Evolutionary conservation across 805 yeast species (phyloP), one percentile per base, ranked within the genome.

Genomic region (Metschnikowia proteae): DNA sequence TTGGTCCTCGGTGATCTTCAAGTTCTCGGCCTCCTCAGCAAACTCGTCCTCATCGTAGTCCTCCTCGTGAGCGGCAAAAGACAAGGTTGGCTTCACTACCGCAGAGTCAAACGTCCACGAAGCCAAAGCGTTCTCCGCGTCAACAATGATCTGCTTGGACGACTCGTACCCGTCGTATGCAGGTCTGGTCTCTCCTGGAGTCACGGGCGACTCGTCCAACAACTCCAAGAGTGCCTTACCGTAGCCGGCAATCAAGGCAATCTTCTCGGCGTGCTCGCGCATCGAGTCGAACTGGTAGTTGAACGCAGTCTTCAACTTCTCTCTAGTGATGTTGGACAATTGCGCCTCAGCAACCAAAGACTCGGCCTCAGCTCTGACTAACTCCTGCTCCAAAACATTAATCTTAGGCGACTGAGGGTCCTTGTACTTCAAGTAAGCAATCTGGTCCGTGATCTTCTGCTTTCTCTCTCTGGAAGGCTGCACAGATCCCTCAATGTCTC

Each of bases 161-260:
- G 92, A 90, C 68, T 86, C 94, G 67, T 86, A 86, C 59, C 95
- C 95, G 61, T 86, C 95, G 67, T 86, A 86, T 50, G 91, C 86
- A 36, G 91, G 86, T 81, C 94, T 84, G 43, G 92, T 86, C 74
- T 87, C 96, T 76, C 96, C 96, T 51, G 96, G 96, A 51, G 92
- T 86, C 45, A 87, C 92, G 53, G 94, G 87, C 54, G 88, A 73
- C 63, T 86, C 94, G 63, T 87, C 95, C 64, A 88, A 76, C 64
- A 88, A 78, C 72, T 86, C 92, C 64, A 88, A 76, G 50, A 88
- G 70, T 30, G 92, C 94, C 74, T 86, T 86, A 72, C 96, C 96
- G 75, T 88, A 86, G 53, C 94, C 92, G 46, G 95, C 92, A 69
- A 88, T 84, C 61, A 88, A 75, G 48, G 94, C 92, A 58, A 83